These are phyloP conservation scores for Rhizophlyctis rosea DNA, from an alignment of 192 early-diverging fungal genomes.

Conservation along the genomic window DNA sequence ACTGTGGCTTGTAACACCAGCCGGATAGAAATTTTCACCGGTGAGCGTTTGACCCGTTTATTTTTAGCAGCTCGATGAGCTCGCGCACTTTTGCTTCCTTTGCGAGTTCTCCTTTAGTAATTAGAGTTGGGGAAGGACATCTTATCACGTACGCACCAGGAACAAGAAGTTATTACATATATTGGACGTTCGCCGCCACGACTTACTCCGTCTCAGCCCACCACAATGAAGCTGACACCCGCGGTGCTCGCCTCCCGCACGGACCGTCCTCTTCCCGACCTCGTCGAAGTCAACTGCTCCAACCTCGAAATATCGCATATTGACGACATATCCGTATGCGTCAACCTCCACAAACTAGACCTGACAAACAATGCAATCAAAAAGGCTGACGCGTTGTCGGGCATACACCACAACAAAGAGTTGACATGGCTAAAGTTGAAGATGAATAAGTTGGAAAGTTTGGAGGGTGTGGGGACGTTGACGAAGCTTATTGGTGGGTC, in stretches of 20 bases:
- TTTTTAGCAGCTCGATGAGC: too few relatives aligned
- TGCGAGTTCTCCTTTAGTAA: too few relatives aligned
- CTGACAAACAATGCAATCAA: slow-evolving; percentile 55
- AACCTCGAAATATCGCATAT: slow-evolving; percentile 61
- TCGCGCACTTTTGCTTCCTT: too few relatives aligned
- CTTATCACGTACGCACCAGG: too few relatives aligned
- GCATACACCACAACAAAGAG: slow-evolving; percentile 48
- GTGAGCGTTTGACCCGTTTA: too few relatives aligned
- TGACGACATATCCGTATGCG: slow-evolving; percentile 65
- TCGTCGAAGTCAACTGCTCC: slow-evolving; percentile 51
- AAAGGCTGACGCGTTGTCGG: slow-evolving; percentile 48
- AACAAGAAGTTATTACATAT: too few relatives aligned
- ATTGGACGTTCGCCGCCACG: background rate
- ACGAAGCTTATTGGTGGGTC: slow-evolving; percentile 57
- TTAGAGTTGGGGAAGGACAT: too few relatives aligned
- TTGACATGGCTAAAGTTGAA: slow-evolving; percentile 67
- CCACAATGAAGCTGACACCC: slow-evolving; percentile 34
- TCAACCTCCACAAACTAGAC: slow-evolving; percentile 60
- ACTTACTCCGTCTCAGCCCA: background rate
- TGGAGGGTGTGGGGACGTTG: slow-evolving; percentile 53
- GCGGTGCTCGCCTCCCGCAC: slow-evolving; percentile 25
- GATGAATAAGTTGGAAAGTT: slow-evolving; percentile 57
- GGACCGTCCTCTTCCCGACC: slow-evolving; percentile 39
- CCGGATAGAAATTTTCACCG: too few relatives aligned
- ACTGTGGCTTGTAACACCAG: too few relatives aligned